These are phyloP conservation scores for Apocynum venetum DNA, from an alignment of 257 asterid species.

Conservation along the genomic window DNA sequence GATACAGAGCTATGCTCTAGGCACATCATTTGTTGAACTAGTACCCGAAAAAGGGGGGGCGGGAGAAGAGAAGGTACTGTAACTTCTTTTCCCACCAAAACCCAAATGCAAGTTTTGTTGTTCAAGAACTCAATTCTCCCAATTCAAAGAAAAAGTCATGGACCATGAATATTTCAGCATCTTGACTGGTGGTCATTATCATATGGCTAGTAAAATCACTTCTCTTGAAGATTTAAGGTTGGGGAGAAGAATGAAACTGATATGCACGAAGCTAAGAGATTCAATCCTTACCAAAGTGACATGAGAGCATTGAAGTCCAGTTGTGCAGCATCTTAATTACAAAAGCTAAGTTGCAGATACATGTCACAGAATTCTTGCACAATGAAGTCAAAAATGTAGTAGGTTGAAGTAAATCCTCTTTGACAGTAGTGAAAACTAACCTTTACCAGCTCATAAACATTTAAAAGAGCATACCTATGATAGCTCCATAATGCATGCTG, in stretches of 20 bases:
- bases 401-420: not conserved
- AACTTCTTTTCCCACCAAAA: not conserved
- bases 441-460: not conserved
- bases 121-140: not conserved
- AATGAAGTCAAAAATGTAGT: not conserved
- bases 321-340: not conserved
- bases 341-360: not conserved
- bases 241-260: not conserved
- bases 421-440: not conserved
- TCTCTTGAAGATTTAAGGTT: not conserved
- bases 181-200: not conserved
- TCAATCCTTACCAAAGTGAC: not conserved
- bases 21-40: not conserved
- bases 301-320: not conserved
- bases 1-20: not conserved
- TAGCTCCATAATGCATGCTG: constrained; percentile 94
- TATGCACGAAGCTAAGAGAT: not conserved
- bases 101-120: not conserved
- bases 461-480: constrained; percentile 51
- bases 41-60: not conserved
- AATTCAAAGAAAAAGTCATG: not conserved
- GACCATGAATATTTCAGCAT: not conserved
- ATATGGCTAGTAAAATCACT: not conserved
- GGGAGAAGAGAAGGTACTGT: not conserved
- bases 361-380: not conserved